A percentile compares a stretch with the other conserved stretches of the same genome.
Evolutionary conservation across 306 rosid genomes (phyloP).

Genomic region (Urtica urens): DNA sequence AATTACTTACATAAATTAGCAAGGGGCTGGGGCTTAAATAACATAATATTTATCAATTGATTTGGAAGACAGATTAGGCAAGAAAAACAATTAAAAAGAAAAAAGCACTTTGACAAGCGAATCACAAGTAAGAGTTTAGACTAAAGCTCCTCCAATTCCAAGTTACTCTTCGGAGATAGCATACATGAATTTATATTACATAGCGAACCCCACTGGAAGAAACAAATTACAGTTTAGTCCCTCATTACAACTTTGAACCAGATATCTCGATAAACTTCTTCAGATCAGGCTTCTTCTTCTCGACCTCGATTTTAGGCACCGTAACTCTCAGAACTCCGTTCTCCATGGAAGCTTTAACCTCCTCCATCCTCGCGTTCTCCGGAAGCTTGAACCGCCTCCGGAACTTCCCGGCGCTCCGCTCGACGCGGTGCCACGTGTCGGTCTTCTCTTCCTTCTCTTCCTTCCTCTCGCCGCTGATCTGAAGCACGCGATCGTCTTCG

Average conservation of each 20-base stretch:
- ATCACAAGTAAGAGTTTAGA: too few relatives aligned
- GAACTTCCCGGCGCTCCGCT: conserved; percentile 2
- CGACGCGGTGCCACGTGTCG: conserved; percentile 5
- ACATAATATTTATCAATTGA: too few relatives aligned
- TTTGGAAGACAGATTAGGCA: too few relatives aligned
- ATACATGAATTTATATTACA: too few relatives aligned
- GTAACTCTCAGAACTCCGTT: conserved; percentile 5
- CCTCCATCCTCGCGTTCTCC: conserved; percentile 2
- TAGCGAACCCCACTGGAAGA: too few relatives aligned
- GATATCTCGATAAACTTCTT: conserved; percentile 1
- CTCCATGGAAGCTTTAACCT: conserved; percentile 4
- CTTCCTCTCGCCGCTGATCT: conserved; percentile 9
- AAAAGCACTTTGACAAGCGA: too few relatives aligned
- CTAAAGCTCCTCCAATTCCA: too few relatives aligned
- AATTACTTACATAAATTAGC: too few relatives aligned
- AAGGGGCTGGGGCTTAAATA: too few relatives aligned
- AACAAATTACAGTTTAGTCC: too few relatives aligned
- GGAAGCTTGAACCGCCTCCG: conserved; percentile 4
- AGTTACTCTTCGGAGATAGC: too few relatives aligned
- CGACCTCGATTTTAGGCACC: not conserved
- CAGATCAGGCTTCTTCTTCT: conserved; percentile 3
- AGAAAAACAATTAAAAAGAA: too few relatives aligned
- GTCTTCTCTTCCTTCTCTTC: conserved; percentile 4
- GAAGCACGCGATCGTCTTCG: conserved; percentile 2
- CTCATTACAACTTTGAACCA: not conserved